Percentiles rank a stretch among this genome's conserved stretches.
These are phyloP conservation scores for Saprolegnia parasitica DNA, from an alignment of 352 stramenopile species.

Conservation along the genomic window DNA sequence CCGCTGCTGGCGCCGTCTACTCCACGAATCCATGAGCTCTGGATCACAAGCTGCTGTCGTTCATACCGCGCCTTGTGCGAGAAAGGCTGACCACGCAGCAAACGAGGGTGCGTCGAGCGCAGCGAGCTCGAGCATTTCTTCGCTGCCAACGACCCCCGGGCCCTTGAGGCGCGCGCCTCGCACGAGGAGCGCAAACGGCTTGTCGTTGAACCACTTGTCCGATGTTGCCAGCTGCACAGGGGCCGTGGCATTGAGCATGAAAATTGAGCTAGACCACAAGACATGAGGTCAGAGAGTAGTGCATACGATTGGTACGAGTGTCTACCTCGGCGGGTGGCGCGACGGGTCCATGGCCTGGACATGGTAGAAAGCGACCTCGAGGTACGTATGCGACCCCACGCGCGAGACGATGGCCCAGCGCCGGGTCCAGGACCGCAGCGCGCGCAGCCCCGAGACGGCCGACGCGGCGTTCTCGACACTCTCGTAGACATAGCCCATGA, in stretches of 20 bases:
- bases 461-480: slow-evolving; percentile 19
- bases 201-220: slow-evolving; percentile 11
- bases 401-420: slow-evolving; percentile 7
- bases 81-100: slow-evolving; percentile 6
- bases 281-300: too few species aligned
- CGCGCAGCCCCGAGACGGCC: neutral
- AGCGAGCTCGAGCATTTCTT: neutral
- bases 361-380: slow-evolving; percentile 21
- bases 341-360: neutral
- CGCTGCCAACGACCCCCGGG: slow-evolving; percentile 2
- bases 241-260: slow-evolving; percentile 9
- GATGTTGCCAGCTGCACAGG: neutral
- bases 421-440: slow-evolving; percentile 11
- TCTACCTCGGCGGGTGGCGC: neutral
- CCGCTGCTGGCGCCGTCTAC: neutral
- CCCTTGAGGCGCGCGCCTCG: slow-evolving; percentile 8
- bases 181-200: slow-evolving; percentile 13
- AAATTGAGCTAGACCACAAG: slow-evolving; percentile 2
- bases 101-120: slow-evolving; percentile 1
- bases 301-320: too few species aligned
- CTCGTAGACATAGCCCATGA: slow-evolving; percentile 18
- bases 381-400: slow-evolving; percentile 10
- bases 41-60: too few species aligned
- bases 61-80: neutral
- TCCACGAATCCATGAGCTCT: too few species aligned